phyloP scores from a whole-genome alignment of 768 basidiomycete genomes.

The Mycena chlorophos region DNA sequence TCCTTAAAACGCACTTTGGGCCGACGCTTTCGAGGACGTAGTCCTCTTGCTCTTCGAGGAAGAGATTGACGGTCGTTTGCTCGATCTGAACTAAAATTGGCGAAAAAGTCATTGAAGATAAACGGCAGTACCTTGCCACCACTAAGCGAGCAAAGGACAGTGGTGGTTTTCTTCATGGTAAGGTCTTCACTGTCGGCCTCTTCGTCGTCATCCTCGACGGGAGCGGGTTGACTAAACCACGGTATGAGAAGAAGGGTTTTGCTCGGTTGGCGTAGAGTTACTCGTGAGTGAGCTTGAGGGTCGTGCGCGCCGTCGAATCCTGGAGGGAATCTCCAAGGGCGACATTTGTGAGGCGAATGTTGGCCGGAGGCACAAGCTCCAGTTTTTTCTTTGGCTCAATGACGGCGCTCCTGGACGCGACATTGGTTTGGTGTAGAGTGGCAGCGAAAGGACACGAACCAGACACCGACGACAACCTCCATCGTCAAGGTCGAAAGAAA shows the following conservation, averaged over 20 bases:
- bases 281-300: slow-evolving; percentile 66
- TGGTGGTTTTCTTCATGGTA: slow-evolving; percentile 40
- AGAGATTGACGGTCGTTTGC: slow-evolving; percentile 68
- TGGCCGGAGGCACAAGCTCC: slow-evolving; percentile 58
- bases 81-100: slow-evolving; percentile 57
- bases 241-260: too few species aligned
- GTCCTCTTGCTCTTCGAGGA: slow-evolving; percentile 64
- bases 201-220: slow-evolving; percentile 36
- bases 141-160: slow-evolving; percentile 76
- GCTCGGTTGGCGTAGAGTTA: not conserved
- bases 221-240: slow-evolving; percentile 5
- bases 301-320: slow-evolving; percentile 59
- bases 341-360: slow-evolving; percentile 80
- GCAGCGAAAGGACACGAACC: slow-evolving; percentile 43
- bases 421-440: slow-evolving; percentile 14
- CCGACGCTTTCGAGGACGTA: slow-evolving; percentile 73
- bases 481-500: slow-evolving; percentile 37
- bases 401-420: slow-evolving; percentile 54
- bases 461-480: slow-evolving; percentile 62
- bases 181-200: slow-evolving; percentile 33
- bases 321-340: slow-evolving; percentile 73
- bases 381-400: slow-evolving; percentile 59
- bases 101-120: slow-evolving; percentile 2
- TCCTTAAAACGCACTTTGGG: slow-evolving; percentile 62
- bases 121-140: slow-evolving; percentile 66